A percentile compares a stretch with the other conserved stretches of the same genome.
Conservation (phyloP, 768 basidiomycete species). For the Tylopilus balloui region DNA sequence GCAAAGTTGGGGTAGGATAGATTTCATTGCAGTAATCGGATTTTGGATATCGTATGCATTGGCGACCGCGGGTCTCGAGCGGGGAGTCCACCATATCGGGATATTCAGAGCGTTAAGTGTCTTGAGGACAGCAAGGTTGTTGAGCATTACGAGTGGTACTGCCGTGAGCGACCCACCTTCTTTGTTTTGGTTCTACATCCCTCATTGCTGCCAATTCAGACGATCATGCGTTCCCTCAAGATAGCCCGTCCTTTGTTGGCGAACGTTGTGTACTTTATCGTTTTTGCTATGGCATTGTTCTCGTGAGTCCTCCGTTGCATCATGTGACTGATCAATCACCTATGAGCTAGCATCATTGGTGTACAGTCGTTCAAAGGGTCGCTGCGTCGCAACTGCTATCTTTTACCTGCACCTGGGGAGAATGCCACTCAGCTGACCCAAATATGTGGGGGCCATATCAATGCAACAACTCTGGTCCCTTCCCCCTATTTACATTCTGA, state of each 20-base stretch:
- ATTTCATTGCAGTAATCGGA: constrained; percentile 76
- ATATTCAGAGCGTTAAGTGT: constrained; percentile 88
- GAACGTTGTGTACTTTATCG: constrained; percentile 84
- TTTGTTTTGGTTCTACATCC: background rate
- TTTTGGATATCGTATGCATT: constrained; percentile 86
- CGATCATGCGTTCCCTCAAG: constrained; percentile 91
- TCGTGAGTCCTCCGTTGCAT: constrained; percentile 47
- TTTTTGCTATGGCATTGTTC: constrained; percentile 87
- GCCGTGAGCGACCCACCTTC: constrained; percentile 49
- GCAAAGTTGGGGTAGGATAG: constrained; percentile 90
- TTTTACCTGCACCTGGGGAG: constrained; percentile 54
- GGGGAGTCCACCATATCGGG: constrained; percentile 67
- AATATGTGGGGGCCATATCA: constrained; percentile 78
- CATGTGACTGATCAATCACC: background rate
- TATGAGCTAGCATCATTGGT: constrained; percentile 66
- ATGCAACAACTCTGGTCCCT: constrained; percentile 47
- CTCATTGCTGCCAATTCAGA: constrained; percentile 33
- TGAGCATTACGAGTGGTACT: constrained; percentile 89
- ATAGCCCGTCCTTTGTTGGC: constrained; percentile 85
- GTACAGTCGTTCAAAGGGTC: constrained; percentile 91
- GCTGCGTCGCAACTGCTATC: constrained; percentile 57
- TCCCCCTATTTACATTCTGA: constrained; percentile 40
- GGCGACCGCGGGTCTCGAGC: constrained; percentile 64
- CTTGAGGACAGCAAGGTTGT: constrained; percentile 72
- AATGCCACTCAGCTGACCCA: constrained; percentile 45